Conservation (phyloP, 768 basidiomycete species). For the Candolleomyces eurysporus region DNA sequence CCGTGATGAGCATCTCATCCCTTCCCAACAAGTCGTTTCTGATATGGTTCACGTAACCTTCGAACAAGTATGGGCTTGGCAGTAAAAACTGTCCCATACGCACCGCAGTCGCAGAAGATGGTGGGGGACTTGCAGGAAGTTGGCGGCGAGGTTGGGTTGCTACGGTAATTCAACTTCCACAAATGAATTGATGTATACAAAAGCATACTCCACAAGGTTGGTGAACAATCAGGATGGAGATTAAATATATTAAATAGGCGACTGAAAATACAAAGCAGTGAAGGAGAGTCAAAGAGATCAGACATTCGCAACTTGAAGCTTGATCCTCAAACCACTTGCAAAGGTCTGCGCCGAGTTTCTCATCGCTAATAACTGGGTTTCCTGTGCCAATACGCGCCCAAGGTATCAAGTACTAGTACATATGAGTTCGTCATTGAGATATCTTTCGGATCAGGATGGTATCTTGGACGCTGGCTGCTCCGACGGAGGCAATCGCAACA, state of each 20-base stretch:
- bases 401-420: slow-evolving; percentile 34
- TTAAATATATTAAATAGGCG: no score
- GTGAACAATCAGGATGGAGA: slow-evolving; percentile 15
- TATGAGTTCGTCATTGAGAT: no score
- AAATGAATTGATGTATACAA: no score
- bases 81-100: slow-evolving; percentile 66
- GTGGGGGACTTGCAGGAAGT: slow-evolving; percentile 14
- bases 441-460: no score
- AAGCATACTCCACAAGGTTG: slow-evolving; percentile 10
- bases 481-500: neutral
- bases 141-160: slow-evolving; percentile 19
- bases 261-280: no score
- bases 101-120: slow-evolving; percentile 33
- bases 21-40: neutral
- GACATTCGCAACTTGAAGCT: slow-evolving; percentile 4
- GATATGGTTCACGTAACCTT: slow-evolving; percentile 45
- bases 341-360: slow-evolving; percentile 21
- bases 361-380: slow-evolving; percentile 18
- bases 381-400: slow-evolving; percentile 29
- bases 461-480: slow-evolving; percentile 6
- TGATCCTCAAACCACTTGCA: slow-evolving; percentile 38
- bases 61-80: slow-evolving; percentile 70
- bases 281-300: no score
- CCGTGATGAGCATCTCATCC: slow-evolving; percentile 61
- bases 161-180: neutral